These are phyloP conservation scores for Cordyceps cateniannulata DNA, from an alignment of 2,329 filamentous ascomycete genomes.

Conservation along the genomic window DNA sequence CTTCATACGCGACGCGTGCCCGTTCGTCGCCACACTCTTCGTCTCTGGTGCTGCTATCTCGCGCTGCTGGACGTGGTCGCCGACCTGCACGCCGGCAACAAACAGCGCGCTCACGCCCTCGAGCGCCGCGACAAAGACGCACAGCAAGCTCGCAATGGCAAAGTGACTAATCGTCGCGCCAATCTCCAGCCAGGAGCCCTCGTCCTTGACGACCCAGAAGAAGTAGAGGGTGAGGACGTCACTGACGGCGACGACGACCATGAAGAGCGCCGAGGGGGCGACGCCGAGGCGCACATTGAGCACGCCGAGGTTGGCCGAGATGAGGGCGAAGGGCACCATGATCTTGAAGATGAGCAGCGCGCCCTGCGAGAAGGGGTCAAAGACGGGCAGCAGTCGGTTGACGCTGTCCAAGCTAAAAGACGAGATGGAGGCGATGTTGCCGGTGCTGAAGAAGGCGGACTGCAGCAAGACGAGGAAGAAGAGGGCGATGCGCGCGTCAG, in stretches of 20 bases:
- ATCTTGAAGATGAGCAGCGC: constrained; percentile 83
- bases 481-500: constrained; percentile 81
- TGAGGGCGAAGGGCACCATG: constrained; percentile 85
- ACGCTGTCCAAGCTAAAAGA: constrained; percentile 93
- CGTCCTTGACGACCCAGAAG: constrained; percentile 95
- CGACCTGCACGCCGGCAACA: constrained; percentile 71
- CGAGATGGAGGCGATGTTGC: constrained; percentile 90
- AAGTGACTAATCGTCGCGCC: constrained; percentile 96
- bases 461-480: constrained; percentile 96
- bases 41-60: neutral
- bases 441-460: constrained; percentile 93
- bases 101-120: constrained; percentile 82
- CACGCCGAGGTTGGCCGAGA: constrained; percentile 91
- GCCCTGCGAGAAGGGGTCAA: constrained; percentile 87
- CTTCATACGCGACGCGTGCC: constrained; percentile 1
- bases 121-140: constrained; percentile 82
- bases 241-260: constrained; percentile 85
- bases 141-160: constrained; percentile 80
- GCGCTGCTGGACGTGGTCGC: constrained; percentile 16
- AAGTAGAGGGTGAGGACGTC: constrained; percentile 92
- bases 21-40: neutral
- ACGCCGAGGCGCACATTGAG: constrained; percentile 79
- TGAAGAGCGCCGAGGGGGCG: constrained; percentile 83
- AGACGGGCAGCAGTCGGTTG: constrained; percentile 77
- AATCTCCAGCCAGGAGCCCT: constrained; percentile 96